Evolutionary conservation across 2,329 filamentous ascomycete species (phyloP), one percentile per base, ranked within the genome.

Genomic region (Arthrobotrys sphaeroides): DNA sequence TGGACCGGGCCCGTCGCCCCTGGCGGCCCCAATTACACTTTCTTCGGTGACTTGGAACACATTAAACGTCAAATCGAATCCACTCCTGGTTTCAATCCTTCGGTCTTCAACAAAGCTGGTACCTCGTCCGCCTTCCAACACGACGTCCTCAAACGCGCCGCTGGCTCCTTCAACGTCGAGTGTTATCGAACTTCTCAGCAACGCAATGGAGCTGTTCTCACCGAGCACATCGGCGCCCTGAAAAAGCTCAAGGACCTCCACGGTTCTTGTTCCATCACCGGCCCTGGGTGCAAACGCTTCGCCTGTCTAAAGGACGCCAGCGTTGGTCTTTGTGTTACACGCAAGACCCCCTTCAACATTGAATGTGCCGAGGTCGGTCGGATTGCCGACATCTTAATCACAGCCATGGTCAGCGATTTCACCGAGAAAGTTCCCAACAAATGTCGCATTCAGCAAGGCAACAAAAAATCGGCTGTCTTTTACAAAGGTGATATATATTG

Each of bases 41-140:
- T 75, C 31, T 47, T 38, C 20, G 64, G 70, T 3, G 45, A 26
- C 10, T 1, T 68, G 16, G 20, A 57, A 13, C 22, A 68, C 20
- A 75, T 75, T 38, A 43, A 31, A 16, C 0, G n/a, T 20, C 64
- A 75, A 62, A 75, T 75, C 26, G 45, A 68, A 36, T 43, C 45
- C 13, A 57, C 45, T 26, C 47, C 70, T 3, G 70, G 57, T 10
- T 75, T 68, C 18, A 49, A 75, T 31, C 40, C 70, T 7, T 28
- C 28, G 2, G 38, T 68, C 13, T 68, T 64, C 31, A n/a, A 45
- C n/a, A n/a, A n/a, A n/a, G n/a, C n/a, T 13, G 3, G 20, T 40
- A 18, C 3, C 47, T 31, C 18, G 16, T 3, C 6, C 7, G 1
- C 40, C 24, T 9, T 57, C 40, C 5, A 68, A 7, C 24, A 16